These are phyloP conservation scores for Fusarium brachygibbosum DNA, from an alignment of 2,329 filamentous ascomycete genomes.

Conservation along the genomic window DNA sequence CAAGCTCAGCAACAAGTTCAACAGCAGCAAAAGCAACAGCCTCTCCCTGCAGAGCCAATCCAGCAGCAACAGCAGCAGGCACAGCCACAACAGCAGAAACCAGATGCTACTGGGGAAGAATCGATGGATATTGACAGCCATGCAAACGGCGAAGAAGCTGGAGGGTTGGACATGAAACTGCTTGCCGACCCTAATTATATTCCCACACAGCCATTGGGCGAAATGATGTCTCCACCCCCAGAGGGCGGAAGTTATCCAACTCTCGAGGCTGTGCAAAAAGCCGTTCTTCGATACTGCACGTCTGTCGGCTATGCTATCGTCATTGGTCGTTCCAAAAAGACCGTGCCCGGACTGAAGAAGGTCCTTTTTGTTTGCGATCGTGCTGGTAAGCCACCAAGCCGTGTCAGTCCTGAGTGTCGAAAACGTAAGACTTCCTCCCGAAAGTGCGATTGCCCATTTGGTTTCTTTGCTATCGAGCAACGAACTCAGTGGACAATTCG, in stretches of 20 bases:
- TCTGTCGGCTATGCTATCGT: constrained; percentile 77
- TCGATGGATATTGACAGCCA: constrained; percentile 68
- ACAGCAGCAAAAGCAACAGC: constrained; percentile 48
- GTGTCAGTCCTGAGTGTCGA: constrained; percentile 73
- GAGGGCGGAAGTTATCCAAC: constrained; percentile 75
- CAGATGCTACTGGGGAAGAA: constrained; percentile 61
- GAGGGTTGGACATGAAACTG: constrained; percentile 62
- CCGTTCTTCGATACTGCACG: constrained; percentile 74
- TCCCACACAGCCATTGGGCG: constrained; percentile 67
- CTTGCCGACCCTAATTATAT: constrained; percentile 65
- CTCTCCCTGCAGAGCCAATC: not conserved
- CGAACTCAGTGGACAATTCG: constrained; percentile 76
- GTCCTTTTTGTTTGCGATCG: constrained; percentile 76
- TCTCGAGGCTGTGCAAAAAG: constrained; percentile 74
- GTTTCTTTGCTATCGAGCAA: constrained; percentile 78
- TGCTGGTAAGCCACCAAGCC: constrained; percentile 72
- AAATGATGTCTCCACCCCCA: constrained; percentile 73
- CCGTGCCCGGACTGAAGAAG: constrained; percentile 75
- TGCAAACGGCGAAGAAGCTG: constrained; percentile 62
- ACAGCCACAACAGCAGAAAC: constrained; percentile 56
- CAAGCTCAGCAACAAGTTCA: constrained; percentile 31
- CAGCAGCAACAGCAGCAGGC: constrained; percentile 42
- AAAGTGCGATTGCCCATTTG: constrained; percentile 77
- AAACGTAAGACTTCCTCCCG: constrained; percentile 77
- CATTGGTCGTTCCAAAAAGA: constrained; percentile 77